These are phyloP conservation scores for Dictyostelium firmibasis DNA, from an alignment of 78 protist species.

Conservation along the genomic window DNA sequence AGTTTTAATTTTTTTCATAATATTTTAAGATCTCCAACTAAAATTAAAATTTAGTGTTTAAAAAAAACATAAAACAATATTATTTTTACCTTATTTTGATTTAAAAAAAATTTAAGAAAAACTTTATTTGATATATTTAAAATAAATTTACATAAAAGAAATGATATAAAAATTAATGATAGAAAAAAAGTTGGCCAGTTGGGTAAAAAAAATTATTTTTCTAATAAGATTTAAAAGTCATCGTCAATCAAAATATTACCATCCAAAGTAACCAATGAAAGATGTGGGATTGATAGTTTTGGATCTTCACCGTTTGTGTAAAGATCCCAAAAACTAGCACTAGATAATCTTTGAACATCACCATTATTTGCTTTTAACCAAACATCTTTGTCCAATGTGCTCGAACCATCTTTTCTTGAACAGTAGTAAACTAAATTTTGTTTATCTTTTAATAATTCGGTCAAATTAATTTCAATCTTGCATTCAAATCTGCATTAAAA, in stretches of 20 bases:
- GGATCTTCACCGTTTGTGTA: constrained; percentile 31
- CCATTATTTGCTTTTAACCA: background rate
- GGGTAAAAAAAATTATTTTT: too few species aligned
- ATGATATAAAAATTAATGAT: too few species aligned
- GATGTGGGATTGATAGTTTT: background rate
- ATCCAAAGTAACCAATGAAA: background rate
- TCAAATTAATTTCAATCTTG: background rate
- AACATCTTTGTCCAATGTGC: background rate
- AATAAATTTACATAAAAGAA: too few species aligned
- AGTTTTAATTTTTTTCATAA: too few species aligned
- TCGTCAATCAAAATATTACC: background rate
- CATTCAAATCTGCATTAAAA: background rate
- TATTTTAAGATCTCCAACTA: too few species aligned
- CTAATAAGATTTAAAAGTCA: background rate
- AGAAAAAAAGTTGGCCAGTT: too few species aligned
- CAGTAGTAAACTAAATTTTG: background rate
- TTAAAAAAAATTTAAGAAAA: too few species aligned
- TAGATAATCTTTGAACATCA: background rate
- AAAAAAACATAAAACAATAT: too few species aligned
- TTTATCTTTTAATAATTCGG: background rate
- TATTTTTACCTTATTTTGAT: too few species aligned
- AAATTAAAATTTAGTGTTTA: too few species aligned
- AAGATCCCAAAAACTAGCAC: background rate
- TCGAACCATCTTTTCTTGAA: background rate
- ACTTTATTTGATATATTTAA: too few species aligned